Conservation (phyloP, 306 rosid species). For the Cucumis melo region DNA sequence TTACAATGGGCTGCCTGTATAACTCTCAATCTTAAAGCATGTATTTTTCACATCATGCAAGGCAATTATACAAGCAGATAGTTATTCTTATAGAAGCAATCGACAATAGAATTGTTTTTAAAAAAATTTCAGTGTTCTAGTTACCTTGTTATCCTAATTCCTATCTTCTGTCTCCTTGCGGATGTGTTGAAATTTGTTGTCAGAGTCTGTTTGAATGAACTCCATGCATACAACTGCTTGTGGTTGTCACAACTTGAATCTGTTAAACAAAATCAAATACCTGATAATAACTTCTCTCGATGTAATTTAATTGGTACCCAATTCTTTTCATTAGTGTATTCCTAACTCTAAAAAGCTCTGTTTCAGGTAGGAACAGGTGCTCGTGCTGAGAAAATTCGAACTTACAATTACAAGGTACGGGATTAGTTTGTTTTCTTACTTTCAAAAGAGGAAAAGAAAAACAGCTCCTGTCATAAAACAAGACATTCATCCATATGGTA, state of each 20-base stretch:
- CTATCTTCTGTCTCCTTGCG: neutral
- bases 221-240: neutral
- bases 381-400: constrained; percentile 88
- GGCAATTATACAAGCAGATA: neutral
- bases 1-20: neutral
- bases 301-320: neutral
- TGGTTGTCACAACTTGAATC: neutral
- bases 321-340: neutral
- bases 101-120: neutral
- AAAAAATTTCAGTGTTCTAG: neutral
- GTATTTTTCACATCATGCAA: neutral
- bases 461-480: neutral
- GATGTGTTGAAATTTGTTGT: neutral
- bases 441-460: constrained; percentile 4
- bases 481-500: neutral
- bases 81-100: neutral
- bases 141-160: neutral
- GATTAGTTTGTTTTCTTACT: neutral
- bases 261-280: neutral
- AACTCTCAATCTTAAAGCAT: neutral
- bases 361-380: constrained; percentile 95
- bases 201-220: neutral
- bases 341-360: constrained; percentile 3
- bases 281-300: neutral
- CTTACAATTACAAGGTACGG: constrained; percentile 82